phyloP scores from a whole-genome alignment of 257 asterid genomes.

The Rhazya stricta region DNA sequence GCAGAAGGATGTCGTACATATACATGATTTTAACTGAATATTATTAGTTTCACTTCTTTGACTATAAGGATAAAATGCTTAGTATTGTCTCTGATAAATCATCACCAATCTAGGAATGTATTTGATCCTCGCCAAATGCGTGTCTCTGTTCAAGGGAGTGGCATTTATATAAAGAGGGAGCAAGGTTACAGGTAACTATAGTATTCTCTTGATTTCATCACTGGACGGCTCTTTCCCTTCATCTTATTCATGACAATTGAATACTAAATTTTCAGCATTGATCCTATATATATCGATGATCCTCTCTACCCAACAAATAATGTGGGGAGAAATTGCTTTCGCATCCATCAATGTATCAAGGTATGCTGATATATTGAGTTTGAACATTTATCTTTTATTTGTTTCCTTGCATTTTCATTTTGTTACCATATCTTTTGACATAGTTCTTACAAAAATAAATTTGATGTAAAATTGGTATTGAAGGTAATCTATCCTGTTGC shows the following conservation, averaged over 20 bases:
- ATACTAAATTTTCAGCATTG: conserved; percentile 58
- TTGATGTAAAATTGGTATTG: background rate
- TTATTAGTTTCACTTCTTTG: conserved; percentile 4
- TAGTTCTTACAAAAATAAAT: conserved; percentile 7
- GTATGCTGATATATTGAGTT: conserved; percentile 37
- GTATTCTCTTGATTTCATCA: conserved; percentile 14
- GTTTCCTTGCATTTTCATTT: background rate
- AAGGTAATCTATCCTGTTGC: background rate
- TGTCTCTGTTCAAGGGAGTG: conserved; percentile 91
- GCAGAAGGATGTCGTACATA: conserved; percentile 3
- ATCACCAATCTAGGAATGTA: conserved; percentile 63
- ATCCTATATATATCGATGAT: conserved; percentile 91
- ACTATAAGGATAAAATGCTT: conserved; percentile 9
- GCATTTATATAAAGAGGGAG: conserved; percentile 82
- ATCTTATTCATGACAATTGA: background rate
- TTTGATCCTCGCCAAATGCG: conserved; percentile 99
- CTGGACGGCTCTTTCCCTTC: background rate
- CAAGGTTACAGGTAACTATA: conserved; percentile 72
- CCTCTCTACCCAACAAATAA: conserved; percentile 87
- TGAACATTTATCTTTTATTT: background rate
- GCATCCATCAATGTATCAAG: conserved; percentile 98
- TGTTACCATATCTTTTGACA: background rate
- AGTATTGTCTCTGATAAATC: conserved; percentile 21
- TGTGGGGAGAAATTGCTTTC: conserved; percentile 98
- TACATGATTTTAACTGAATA: conserved; percentile 2